Evolutionary conservation across 1,139 yeast genomes (phyloP).

Genomic region (Saccharomyces pastorianus): DNA sequence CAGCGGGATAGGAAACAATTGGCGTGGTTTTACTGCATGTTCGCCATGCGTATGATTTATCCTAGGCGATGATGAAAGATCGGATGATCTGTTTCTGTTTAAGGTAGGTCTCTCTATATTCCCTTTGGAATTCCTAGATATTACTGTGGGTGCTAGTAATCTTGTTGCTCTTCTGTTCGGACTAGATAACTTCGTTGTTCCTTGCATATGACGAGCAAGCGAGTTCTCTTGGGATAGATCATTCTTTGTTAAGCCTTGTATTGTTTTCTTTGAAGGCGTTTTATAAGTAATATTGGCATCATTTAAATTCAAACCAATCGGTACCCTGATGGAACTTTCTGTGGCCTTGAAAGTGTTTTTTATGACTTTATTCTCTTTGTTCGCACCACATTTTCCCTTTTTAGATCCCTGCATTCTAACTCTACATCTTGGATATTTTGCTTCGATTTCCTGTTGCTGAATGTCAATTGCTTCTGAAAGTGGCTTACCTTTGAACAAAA

Average conservation of each 20-base stretch:
- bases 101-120: not conserved
- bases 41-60: not conserved
- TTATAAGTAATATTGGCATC: not conserved
- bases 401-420: slow-evolving; percentile 10
- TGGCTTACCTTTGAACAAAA: slow-evolving; percentile 41
- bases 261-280: not conserved
- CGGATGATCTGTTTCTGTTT: not conserved
- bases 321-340: not conserved
- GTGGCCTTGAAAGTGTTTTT: not conserved
- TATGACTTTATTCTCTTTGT: not conserved
- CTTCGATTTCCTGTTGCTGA: slow-evolving; percentile 38
- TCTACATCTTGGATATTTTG: slow-evolving; percentile 30
- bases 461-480: slow-evolving; percentile 38
- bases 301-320: not conserved
- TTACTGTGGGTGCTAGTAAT: slow-evolving; percentile 12
- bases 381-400: slow-evolving; percentile 3
- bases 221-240: not conserved
- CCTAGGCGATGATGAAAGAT: slow-evolving; percentile 3
- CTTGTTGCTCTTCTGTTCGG: slow-evolving; percentile 10
- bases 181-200: slow-evolving; percentile 12
- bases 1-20: slow-evolving; percentile 19
- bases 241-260: slow-evolving; percentile 1
- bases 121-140: slow-evolving; percentile 6
- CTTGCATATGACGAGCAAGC: slow-evolving; percentile 7
- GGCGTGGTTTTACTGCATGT: slow-evolving; percentile 6